Percentiles rank a stretch among this genome's conserved stretches.
phyloP scores from a whole-genome alignment of 1,284 basidiomycete genomes.

The Rugosomyces carneus region DNA sequence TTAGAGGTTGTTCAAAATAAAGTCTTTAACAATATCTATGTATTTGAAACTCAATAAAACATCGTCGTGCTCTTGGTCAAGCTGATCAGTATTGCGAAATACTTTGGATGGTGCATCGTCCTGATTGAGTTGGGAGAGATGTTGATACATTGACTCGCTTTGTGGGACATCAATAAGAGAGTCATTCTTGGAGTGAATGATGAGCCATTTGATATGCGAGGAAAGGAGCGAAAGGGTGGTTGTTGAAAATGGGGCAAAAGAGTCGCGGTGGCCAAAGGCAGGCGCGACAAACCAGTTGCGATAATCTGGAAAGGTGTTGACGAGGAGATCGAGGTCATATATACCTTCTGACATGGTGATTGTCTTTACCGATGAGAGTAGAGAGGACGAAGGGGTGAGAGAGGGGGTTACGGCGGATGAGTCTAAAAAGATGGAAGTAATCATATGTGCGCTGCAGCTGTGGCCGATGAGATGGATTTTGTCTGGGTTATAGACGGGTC shows the following conservation, averaged over 20 bases:
- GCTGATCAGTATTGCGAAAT: conserved; percentile 35
- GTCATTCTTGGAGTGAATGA: conserved; percentile 71
- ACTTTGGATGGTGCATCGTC: conserved; percentile 24
- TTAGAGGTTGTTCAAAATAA: conserved; percentile 23
- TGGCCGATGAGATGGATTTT: conserved; percentile 63
- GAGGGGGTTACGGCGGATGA: conserved; percentile 34
- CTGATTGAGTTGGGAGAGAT: conserved; percentile 37
- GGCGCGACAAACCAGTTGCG: conserved; percentile 58
- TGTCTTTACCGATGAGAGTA: conserved; percentile 46
- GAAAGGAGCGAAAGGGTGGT: conserved; percentile 32
- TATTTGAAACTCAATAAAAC: conserved; percentile 42
- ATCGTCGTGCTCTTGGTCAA: conserved; percentile 52
- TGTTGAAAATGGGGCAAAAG: conserved; percentile 47
- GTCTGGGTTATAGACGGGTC: conserved; percentile 33
- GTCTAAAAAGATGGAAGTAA: conserved; percentile 62
- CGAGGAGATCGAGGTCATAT: conserved; percentile 62
- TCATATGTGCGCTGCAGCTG: conserved; percentile 76
- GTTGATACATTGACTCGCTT: conserved; percentile 50
- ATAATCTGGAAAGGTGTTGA: conserved; percentile 58
- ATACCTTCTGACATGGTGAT: conserved; percentile 68
- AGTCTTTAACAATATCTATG: conserved; percentile 41
- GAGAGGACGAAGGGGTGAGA: conserved; percentile 39
- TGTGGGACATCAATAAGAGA: conserved; percentile 59
- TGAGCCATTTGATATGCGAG: conserved; percentile 50
- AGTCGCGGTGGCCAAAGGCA: conserved; percentile 46